phyloP scores from a whole-genome alignment of 179 eudicot genomes.

The Beta macrorhiza region DNA sequence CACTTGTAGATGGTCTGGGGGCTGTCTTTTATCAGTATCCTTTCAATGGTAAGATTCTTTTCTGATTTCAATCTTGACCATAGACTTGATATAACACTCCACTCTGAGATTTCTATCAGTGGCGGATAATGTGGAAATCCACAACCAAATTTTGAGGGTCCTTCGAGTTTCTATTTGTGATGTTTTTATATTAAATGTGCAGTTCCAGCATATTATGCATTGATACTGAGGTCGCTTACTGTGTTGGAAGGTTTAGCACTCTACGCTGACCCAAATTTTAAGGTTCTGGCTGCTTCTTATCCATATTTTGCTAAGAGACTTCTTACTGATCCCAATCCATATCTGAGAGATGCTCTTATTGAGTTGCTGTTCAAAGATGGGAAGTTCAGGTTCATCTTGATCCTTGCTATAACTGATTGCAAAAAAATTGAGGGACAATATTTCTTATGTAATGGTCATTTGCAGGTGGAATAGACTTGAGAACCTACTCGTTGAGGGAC shows the following conservation, averaged over 20 bases:
- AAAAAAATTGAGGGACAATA: conserved; percentile 5
- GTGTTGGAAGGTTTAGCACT: conserved; percentile 98
- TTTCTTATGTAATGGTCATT: conserved; percentile 16
- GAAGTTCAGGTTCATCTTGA: conserved; percentile 64
- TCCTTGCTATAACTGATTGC: conserved; percentile 16
- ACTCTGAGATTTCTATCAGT: not conserved
- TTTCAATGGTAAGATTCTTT: conserved; percentile 72
- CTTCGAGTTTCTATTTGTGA: conserved; percentile 19
- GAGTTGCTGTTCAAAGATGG: conserved; percentile 97
- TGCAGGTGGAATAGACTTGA: conserved; percentile 99
- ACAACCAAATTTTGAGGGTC: not conserved
- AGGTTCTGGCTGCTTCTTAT: conserved; percentile 97
- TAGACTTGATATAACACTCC: not conserved
- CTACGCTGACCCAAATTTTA: conserved; percentile 93
- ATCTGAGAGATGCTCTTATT: conserved; percentile 97
- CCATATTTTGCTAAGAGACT: conserved; percentile 99
- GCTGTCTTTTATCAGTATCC: conserved; percentile 93
- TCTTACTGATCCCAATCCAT: conserved; percentile 98
- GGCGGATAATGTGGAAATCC: not conserved
- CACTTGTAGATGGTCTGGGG: conserved; percentile 95
- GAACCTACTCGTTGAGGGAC: conserved; percentile 91
- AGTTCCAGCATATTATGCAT: conserved; percentile 98
- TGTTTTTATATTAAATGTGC: conserved; percentile 33
- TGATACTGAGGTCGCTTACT: conserved; percentile 93
- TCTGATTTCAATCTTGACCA: not conserved